Base-by-base conservation (phyloP, 352 stramenopile genomes). In the Achlya hypogyna region DNA sequence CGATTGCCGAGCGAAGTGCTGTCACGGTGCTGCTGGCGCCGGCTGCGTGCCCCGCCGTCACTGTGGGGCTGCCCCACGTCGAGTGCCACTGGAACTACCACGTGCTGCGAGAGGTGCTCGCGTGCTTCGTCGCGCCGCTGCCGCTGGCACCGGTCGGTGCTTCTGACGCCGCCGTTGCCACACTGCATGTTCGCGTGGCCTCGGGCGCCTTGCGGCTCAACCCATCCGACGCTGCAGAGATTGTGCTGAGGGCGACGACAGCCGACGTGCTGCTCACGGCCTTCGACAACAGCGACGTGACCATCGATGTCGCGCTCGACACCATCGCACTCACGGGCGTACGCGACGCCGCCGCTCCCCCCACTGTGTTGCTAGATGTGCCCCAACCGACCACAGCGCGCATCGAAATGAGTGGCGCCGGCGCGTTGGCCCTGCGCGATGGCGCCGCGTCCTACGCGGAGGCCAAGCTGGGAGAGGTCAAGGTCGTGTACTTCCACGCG, bases 21-120 rank as follows among this genome's bases (percentile, higher is more conserved):
- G 14, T 63, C 10, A 47, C 31, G 22, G 16, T 10, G 14, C n/a
- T 65, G 5, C 25, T 53, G 20, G 59, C 12, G n/a, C 28, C 29
- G 9, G n/a, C 22, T 27, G 47, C n/a, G 23, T 8, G 38, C 16
- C 59, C 59, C 8, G 45, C 23, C 22, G 8, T 65, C 9, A 51
- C 29, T 6, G 8, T 65, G 6, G 32, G 22, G 16, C 20, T 65
- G 5, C 40, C 59, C 12, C n/a, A 10, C 42, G 10, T 62, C 31
- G 12, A 54, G 10, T 9, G 53, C 2, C 45, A 31, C 14, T 65
- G 59, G 59, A 51, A 65, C 29, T 65, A 65, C 42, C 59, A 65
- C 47, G 27, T 65, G 16, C 20, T 65, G 20, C 23, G 38, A 45
- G 34, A 65, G 20, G 23, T 40, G 8, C 47, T 65, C 27, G 18